Evolutionary conservation across 108 stramenopile species (phyloP), one percentile per base, ranked within the genome.

Genomic region (Cafeteria roenbergensis): DNA sequence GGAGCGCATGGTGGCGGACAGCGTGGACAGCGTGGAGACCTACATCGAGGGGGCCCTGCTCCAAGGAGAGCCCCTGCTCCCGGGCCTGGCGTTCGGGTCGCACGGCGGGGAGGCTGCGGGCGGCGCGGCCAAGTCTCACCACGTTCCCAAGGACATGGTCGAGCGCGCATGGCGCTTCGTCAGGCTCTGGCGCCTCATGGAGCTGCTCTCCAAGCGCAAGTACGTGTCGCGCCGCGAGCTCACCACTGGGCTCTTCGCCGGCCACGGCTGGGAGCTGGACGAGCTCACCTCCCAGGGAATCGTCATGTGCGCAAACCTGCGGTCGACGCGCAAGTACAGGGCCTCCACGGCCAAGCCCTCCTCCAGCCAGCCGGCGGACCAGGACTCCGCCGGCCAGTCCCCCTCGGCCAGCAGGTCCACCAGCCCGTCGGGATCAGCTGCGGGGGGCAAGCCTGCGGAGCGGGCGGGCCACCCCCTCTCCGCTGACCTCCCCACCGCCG

Each of bases 241-340:
- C 24, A n/a, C n/a, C 22, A 32, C 9, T 22, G 22, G 21, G 29
- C 21, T 32, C 17, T 61, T 61, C 59, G 36, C 22, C 2, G 59
- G n/a, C 24, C 2, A 2, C 37, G 8, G 21, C 22, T 27, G 21
- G 21, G 59, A 61, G n/a, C 9, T 61, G 21, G 59, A 61, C 37
- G 37, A 2, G 34, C 30, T 29, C 37, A 27, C 30, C 17, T 8
- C 9, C 37, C 17, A 6, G 22, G 59, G 59, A 2, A 1, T 61
- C 17, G 20, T 61, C 37, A 38, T 61, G 24, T 61, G 59, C 59
- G 9, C n/a, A 8, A 61, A 61, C 59, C 59, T 61, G 30, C 9
- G 21, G 21, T 61, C 59, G 1, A 2, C 59, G 21, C 2, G 2
- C 21, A 61, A 61, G 59, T 21, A n/a, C n/a, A n/a, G 9, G 52